Conservation (phyloP, 352 stramenopile species). For the Pythium grandisporangium region DNA sequence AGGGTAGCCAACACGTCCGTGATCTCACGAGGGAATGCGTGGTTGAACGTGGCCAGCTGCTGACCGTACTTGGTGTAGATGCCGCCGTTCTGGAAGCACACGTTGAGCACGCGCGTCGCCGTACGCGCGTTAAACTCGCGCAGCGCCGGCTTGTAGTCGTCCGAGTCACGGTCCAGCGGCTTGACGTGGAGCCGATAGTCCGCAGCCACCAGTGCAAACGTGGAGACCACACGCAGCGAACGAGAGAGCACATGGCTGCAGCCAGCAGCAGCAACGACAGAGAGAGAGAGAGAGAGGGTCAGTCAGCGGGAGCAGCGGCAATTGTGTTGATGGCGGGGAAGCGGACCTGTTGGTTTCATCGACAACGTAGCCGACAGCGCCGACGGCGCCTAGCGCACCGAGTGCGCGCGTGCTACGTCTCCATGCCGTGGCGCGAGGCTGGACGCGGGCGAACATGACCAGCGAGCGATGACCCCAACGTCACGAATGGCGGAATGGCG, state of each 20-base stretch:
- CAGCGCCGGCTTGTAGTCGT: conserved; percentile 55
- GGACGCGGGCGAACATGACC: not conserved
- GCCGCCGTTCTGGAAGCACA: conserved; percentile 92
- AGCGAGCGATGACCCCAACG: too few species aligned
- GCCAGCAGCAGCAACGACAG: too few species aligned
- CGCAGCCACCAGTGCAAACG: conserved; percentile 28
- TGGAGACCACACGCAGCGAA: conserved; percentile 44
- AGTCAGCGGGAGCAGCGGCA: not conserved
- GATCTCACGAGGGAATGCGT: conserved; percentile 93
- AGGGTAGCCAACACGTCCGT: conserved; percentile 86
- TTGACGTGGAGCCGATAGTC: conserved; percentile 51
- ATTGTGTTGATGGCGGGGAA: not conserved
- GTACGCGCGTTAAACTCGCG: conserved; percentile 64
- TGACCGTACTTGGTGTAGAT: conserved; percentile 98
- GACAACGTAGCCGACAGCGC: conserved; percentile 16
- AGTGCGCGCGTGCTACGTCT: conserved; percentile 3
- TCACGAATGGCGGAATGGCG: too few species aligned
- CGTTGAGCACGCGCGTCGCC: conserved; percentile 79
- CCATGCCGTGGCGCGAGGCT: not conserved
- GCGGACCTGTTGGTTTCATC: conserved; percentile 46
- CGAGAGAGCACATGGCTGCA: conserved; percentile 50
- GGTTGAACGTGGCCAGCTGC: conserved; percentile 95
- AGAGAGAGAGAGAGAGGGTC: not conserved
- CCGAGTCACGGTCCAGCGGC: conserved; percentile 21
- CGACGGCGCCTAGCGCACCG: conserved; percentile 3